Evolutionary conservation across 148 eudicot species (phyloP).

Genomic region (Chenopodium berlandieri): DNA sequence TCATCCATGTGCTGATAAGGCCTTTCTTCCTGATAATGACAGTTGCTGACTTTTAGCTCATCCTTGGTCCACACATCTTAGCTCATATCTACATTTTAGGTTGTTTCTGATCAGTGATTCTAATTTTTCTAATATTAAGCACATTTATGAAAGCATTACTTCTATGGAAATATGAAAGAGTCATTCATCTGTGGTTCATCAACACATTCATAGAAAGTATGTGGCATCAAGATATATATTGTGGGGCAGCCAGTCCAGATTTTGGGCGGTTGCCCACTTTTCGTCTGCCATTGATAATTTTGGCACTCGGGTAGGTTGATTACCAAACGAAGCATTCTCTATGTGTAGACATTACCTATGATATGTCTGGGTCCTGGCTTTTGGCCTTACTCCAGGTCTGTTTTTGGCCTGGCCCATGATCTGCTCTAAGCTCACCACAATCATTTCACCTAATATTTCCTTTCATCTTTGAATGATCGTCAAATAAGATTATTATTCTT

Average conservation of each 20-base stretch:
- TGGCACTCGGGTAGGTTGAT: too few species aligned
- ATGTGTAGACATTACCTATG: too few species aligned
- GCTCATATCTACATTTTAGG: not conserved
- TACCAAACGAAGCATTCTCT: too few species aligned
- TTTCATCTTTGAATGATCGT: not conserved
- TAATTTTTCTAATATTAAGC: not conserved
- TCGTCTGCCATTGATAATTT: too few species aligned
- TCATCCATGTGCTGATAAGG: constrained; percentile 7
- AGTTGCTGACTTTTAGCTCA: not conserved
- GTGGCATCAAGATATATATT: not conserved
- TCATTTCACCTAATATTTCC: not conserved
- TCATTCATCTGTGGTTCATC: not conserved
- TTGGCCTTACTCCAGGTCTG: too few species aligned
- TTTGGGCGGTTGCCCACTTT: too few species aligned
- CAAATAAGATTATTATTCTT: too few species aligned
- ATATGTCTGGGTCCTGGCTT: too few species aligned
- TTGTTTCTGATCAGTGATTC: not conserved
- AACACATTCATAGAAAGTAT: not conserved
- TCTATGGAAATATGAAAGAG: not conserved
- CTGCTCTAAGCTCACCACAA: too few species aligned
- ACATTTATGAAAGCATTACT: not conserved
- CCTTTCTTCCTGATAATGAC: not conserved
- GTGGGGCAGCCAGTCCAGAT: too few species aligned
- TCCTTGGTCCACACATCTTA: not conserved
- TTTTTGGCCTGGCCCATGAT: too few species aligned